phyloP scores from a whole-genome alignment of 2,329 filamentous ascomycete species.

The Penicillium olsonii region DNA sequence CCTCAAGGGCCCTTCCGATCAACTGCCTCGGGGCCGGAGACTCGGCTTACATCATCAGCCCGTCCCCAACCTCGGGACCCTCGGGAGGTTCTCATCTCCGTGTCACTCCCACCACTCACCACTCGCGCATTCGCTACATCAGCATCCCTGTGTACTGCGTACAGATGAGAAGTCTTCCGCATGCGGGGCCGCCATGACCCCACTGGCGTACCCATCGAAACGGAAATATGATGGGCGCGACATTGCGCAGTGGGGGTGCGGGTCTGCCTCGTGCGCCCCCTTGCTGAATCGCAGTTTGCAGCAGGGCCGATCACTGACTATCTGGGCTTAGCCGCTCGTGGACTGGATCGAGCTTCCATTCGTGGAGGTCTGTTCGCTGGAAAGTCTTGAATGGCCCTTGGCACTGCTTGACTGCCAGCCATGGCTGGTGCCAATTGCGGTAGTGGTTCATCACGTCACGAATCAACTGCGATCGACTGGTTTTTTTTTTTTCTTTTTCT shows the following conservation, averaged over 20 bases:
- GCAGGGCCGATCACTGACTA: background rate
- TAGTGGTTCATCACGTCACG: conserved; percentile 7
- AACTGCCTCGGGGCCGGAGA: no score
- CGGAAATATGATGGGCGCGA: conserved; percentile 12
- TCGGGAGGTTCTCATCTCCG: no score
- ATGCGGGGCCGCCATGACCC: conserved; percentile 20
- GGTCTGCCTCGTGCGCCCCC: conserved; percentile 1
- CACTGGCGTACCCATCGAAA: conserved; percentile 16
- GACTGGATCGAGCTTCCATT: background rate
- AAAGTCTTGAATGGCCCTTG: conserved; percentile 1
- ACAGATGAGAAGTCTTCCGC: conserved; percentile 18
- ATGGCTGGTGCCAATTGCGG: conserved; percentile 10
- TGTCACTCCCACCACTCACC: no score
- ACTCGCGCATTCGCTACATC: no score
- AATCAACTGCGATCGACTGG: conserved; percentile 21
- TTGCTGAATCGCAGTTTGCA: background rate
- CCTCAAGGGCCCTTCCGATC: no score
- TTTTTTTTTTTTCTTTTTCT: conserved; percentile 8
- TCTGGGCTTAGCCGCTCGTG: background rate
- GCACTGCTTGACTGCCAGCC: background rate
- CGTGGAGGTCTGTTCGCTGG: background rate
- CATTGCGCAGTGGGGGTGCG: background rate
- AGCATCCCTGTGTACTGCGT: no score
- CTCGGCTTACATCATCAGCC: no score
- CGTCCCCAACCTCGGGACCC: no score